Evolutionary conservation across 129 eudicot genomes (phyloP).

Genomic region (Flaveria brownii): DNA sequence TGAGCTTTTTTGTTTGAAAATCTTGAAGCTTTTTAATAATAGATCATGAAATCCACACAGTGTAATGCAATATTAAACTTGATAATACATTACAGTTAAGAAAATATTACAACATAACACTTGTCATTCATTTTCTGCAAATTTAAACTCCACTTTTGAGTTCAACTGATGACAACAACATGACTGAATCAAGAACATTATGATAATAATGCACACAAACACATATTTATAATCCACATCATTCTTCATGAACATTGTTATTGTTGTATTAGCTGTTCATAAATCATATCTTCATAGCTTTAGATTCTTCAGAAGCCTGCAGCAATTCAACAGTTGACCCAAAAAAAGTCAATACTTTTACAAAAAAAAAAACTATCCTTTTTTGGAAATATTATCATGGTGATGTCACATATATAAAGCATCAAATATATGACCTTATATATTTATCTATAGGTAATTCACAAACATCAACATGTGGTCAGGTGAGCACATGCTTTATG

Average conservation of each 20-base stretch:
- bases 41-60: conserved; percentile 23
- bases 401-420: conserved; percentile 15
- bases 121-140: conserved; percentile 21
- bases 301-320: conserved; percentile 74
- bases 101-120: conserved; percentile 24
- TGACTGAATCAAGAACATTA: conserved; percentile 28
- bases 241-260: conserved; percentile 33
- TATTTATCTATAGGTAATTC: background rate
- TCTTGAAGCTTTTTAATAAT: background rate
- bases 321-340: conserved; percentile 10
- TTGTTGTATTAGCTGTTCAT: conserved; percentile 17
- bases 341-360: conserved; percentile 1
- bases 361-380: background rate
- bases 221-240: conserved; percentile 19
- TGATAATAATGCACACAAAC: conserved; percentile 34
- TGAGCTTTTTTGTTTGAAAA: background rate
- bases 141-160: conserved; percentile 25
- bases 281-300: conserved; percentile 39
- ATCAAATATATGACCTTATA: conserved; percentile 12
- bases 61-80: conserved; percentile 30
- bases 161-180: conserved; percentile 19
- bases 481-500: conserved; percentile 22
- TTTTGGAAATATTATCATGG: background rate
- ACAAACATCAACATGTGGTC: background rate
- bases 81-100: conserved; percentile 20